Evolutionary conservation across 192 early-diverging fungal species (phyloP).

Genomic region (Haplosporangium gracile): DNA sequence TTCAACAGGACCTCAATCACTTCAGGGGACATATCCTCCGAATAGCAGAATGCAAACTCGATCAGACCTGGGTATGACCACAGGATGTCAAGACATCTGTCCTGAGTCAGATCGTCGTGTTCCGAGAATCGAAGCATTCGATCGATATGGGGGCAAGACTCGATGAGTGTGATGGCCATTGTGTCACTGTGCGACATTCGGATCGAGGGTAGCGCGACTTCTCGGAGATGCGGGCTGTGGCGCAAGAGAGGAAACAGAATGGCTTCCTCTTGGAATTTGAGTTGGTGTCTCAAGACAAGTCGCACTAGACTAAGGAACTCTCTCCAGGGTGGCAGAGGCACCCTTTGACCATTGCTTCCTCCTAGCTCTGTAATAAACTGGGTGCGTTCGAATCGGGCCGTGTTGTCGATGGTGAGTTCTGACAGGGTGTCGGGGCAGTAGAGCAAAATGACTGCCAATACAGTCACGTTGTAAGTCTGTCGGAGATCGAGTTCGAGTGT

Average conservation of each 20-base stretch:
- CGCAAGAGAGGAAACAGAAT: not conserved
- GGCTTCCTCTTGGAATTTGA: conserved; percentile 6
- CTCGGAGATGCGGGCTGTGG: not conserved
- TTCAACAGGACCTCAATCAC: conserved; percentile 4
- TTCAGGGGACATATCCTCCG: not conserved
- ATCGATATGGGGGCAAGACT: not conserved
- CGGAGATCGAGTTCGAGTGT: not conserved
- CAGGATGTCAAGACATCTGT: not conserved
- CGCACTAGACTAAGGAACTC: not conserved
- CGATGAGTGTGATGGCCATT: not conserved
- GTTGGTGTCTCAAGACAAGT: not conserved
- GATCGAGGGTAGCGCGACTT: not conserved
- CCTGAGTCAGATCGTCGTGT: not conserved
- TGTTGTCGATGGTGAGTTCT: conserved; percentile 2
- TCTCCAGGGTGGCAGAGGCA: not conserved
- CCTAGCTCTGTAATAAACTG: not conserved
- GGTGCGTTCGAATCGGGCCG: not conserved
- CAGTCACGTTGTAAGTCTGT: not conserved
- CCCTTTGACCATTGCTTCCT: not conserved
- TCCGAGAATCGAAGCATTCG: conserved; percentile 7
- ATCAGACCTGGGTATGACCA: not conserved
- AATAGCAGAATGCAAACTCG: not conserved
- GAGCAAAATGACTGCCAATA: not conserved
- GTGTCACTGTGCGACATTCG: not conserved
- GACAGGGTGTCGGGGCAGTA: not conserved